Conservation (phyloP, 305 asterid species). For the Fraxinus latifolia region DNA sequence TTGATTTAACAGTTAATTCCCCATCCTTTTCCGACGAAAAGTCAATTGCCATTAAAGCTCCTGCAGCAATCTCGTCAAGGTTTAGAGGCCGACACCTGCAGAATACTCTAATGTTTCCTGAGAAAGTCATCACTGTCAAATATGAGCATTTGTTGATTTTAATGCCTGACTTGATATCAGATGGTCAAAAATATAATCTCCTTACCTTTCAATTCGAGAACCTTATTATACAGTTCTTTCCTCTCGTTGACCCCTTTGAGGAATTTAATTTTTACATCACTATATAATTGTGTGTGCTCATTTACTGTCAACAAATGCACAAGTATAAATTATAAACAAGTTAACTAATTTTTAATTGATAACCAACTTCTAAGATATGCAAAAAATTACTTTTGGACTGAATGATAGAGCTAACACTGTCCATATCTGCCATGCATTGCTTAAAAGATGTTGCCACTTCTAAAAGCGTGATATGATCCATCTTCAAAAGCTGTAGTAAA, state of each 20-base stretch:
- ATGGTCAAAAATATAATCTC: background rate
- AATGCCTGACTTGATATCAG: conserved; percentile 7
- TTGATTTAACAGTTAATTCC: conserved; percentile 66
- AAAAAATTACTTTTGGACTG: conserved; percentile 53
- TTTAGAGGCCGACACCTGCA: conserved; percentile 97
- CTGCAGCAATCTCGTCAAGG: conserved; percentile 58
- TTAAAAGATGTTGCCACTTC: conserved; percentile 67
- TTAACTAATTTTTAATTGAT: conserved; percentile 4
- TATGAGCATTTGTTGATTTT: conserved; percentile 13
- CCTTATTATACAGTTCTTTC: conserved; percentile 84
- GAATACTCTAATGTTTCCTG: conserved; percentile 95
- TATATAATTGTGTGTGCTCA: conserved; percentile 50
- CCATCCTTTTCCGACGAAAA: conserved; percentile 85
- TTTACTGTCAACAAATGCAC: conserved; percentile 45
- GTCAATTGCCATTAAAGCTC: conserved; percentile 64
- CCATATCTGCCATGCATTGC: conserved; percentile 57
- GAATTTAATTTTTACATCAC: conserved; percentile 63
- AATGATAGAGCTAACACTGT: conserved; percentile 47
- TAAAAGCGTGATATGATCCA: conserved; percentile 66
- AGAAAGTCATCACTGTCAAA: conserved; percentile 11
- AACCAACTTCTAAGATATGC: background rate
- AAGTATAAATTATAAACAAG: conserved; percentile 11
- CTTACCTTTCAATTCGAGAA: conserved; percentile 83
- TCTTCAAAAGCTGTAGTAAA: conserved; percentile 63
- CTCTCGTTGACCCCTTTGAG: conserved; percentile 64